Base-by-base conservation (phyloP, 2,329 filamentous ascomycete species). In the Plectosphaerella cucumerina region DNA sequence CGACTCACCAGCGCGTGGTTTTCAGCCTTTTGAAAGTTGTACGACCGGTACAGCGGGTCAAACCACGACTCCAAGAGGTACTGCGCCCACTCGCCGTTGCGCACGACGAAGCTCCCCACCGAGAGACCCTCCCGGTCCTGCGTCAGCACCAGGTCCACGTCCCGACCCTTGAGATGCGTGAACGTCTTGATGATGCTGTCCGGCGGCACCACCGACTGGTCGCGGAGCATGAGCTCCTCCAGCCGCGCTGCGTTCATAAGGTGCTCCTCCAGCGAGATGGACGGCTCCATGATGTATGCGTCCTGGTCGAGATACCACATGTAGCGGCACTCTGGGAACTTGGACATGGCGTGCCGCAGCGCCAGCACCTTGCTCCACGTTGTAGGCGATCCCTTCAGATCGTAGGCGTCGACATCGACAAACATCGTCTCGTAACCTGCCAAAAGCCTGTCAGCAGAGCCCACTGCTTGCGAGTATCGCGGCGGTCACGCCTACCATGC, bases 111-210 rank as follows among this genome's bases (percentile, higher is more conserved):
- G 69, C 90, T 96, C 11, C 83, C 84, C 15, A 85, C 80, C 22
- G 84, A 83, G 49, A 99, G 66, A 6, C 93, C 92, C 34, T 89
- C 86, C 45, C 80, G 81, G 64, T 99, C 94, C 70, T 97, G 91
- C 6, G 89, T 87, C 35, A 97, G 67, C 37, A 97, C 80, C 14
- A 97, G 76, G 58, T 96, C 89, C 41, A 96, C 84, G 50, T 91
- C 81, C 43, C 87, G 77, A 34, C 85, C 86, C 55, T 83, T 84
- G n/a, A 96, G 74, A 63, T 96, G 86, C 15, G 81, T 75, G 65
- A 96, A 96, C 0, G 95, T 97, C 75, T 89, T 93, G 72, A 99
- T 97, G 60, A 99, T 92, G 71, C 90, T 96, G 70, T 97, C 90
- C 0, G 95, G 94, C 2, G 93, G 94, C 9, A 97, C 93, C 47